phyloP scores from a whole-genome alignment of 1,284 basidiomycete species.

The Cryptococcus depauperatus region DNA sequence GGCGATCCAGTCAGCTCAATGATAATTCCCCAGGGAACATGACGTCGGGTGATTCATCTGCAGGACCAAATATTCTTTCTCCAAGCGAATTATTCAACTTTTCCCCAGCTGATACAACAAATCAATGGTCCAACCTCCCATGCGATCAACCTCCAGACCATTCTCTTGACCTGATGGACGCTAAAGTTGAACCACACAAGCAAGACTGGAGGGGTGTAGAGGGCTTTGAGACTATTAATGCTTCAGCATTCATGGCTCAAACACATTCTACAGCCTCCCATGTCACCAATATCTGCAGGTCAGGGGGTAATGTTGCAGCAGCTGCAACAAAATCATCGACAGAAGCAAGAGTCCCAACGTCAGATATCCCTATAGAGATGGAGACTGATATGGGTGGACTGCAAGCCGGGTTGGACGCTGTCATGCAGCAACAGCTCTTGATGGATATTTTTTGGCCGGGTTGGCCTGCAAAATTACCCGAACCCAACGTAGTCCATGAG shows the following conservation, averaged over 20 bases:
- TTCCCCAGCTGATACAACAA: conserved; percentile 16
- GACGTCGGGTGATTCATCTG: conserved; percentile 5
- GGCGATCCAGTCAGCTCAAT: conserved; percentile 5
- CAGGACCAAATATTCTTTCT: conserved; percentile 21
- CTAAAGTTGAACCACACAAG: too few species aligned
- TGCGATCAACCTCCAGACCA: not conserved
- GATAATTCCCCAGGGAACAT: not conserved
- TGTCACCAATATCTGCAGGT: too few species aligned
- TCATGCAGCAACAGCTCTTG: conserved; percentile 31
- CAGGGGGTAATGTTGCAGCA: too few species aligned
- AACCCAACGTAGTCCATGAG: conserved; percentile 41
- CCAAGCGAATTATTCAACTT: conserved; percentile 38
- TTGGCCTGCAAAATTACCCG: conserved; percentile 42
- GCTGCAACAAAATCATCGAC: too few species aligned
- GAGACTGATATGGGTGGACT: conserved; percentile 15
- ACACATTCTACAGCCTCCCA: too few species aligned
- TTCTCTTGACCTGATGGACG: too few species aligned
- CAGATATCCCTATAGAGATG: conserved; percentile 7
- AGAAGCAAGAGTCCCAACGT: too few species aligned
- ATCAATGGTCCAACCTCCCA: too few species aligned
- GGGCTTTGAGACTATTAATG: too few species aligned
- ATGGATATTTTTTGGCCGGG: conserved; percentile 45
- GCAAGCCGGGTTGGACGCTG: conserved; percentile 19
- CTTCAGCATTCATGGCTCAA: too few species aligned
- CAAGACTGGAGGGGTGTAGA: not conserved